Base-by-base conservation (phyloP, 441 rosid species). In the Melastoma candidum region DNA sequence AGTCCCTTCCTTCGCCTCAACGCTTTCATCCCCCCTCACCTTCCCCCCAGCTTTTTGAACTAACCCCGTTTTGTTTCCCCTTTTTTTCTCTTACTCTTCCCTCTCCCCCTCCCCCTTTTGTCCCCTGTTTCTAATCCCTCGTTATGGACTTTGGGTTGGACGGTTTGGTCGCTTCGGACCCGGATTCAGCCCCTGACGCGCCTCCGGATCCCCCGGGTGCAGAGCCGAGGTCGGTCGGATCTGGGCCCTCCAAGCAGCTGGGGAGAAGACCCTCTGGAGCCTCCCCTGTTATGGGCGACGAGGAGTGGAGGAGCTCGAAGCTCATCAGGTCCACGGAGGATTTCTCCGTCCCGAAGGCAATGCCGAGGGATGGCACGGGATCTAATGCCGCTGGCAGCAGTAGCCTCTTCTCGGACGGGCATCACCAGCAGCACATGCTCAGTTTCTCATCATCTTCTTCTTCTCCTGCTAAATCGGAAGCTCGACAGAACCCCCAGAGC, bases 361-460 rank as follows among this genome's bases (percentile, higher is more conserved):
- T 71, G 71, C 57, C 69, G 64, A 9, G 10, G 47, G 47, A 64
- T 57, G 62, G 66, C n/a, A 55, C 74, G 65, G 80, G 81, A 82
- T 77, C 85, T 63, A 74, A 72, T 57, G n/a, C 57, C 51, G 47
- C 57, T 51, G 47, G 63, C 43, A 48, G 70, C 57, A 4, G 41
- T 6, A 41, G 45, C 51, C 80, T 53, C 48, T 67, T 56, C 55
- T 67, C 46, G 63, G 71, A 24, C 27, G 49, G 41, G 26, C 77
- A 72, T 12, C 75, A 74, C 8, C 82, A 72, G 54, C 84, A 81
- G 58, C 84, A 77, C 59, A 81, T 87, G 87, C 80, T 81, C 44
- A 77, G 83, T 70, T 86, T 83, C 71, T 75, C 22, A 17, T 17
- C 22, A 17, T 17, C 41, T 32, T 32, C 41, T 32, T 32, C 41